Evolutionary conservation across 345 rosid genomes (phyloP).

Genomic region (Sonneratia caseolaris): DNA sequence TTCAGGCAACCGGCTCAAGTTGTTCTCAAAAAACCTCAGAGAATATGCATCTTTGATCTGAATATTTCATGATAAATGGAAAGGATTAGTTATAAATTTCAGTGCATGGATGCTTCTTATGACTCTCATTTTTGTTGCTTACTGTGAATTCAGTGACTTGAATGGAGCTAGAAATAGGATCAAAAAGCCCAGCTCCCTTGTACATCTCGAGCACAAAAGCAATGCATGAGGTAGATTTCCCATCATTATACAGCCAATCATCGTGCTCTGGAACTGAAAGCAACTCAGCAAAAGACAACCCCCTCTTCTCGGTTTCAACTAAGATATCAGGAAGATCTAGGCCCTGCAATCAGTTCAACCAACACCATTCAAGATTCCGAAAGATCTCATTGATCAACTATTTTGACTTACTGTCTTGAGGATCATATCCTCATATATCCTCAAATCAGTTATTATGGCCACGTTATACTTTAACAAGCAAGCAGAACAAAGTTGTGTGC

Average conservation of each 20-base stretch:
- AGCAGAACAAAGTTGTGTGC: background rate
- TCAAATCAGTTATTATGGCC: no score
- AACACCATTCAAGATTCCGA: background rate
- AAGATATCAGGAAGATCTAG: slow-evolving; percentile 74
- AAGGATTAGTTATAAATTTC: background rate
- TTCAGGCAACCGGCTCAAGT: slow-evolving; percentile 70
- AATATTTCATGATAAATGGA: background rate
- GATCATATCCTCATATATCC: background rate
- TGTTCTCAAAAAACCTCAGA: slow-evolving; percentile 59
- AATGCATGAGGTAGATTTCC: slow-evolving; percentile 86
- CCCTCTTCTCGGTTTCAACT: slow-evolving; percentile 80
- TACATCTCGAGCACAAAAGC: slow-evolving; percentile 91
- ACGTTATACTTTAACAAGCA: background rate
- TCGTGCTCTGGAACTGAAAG: slow-evolving; percentile 95
- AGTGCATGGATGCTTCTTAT: background rate
- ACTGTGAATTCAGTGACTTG: slow-evolving; percentile 98
- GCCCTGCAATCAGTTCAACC: slow-evolving; percentile 35
- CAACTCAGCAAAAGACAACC: slow-evolving; percentile 73
- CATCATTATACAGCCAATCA: slow-evolving; percentile 85
- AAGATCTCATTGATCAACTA: background rate
- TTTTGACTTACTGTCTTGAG: background rate
- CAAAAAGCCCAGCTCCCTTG: slow-evolving; percentile 85
- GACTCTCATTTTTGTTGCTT: slow-evolving; percentile 12
- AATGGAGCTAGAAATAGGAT: slow-evolving; percentile 47
- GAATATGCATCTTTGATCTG: slow-evolving; percentile 63